Evolutionary conservation across 2,329 filamentous ascomycete species (phyloP).

Genomic region (Cladosporium sp.): DNA sequence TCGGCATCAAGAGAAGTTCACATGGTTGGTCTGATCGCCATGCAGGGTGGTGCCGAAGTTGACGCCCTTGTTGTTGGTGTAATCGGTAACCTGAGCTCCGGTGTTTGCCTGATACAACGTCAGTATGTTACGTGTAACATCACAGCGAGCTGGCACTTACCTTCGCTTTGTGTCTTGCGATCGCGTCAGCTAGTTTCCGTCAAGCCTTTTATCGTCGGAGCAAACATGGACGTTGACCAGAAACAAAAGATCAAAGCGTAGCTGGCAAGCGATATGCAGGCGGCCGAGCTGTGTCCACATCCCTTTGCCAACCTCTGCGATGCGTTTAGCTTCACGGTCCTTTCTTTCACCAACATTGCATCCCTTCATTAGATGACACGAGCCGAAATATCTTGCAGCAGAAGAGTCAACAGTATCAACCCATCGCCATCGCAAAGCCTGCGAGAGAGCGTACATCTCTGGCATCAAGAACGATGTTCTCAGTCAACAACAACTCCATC

Average conservation of each 20-base stretch:
- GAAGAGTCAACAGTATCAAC: neutral
- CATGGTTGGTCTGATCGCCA: no score
- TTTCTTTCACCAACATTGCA: neutral
- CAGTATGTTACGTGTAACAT: no score
- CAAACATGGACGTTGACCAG: neutral
- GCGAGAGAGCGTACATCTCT: neutral
- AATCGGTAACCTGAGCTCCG: no score
- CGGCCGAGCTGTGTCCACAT: neutral
- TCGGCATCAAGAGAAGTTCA: neutral
- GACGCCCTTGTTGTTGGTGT: no score
- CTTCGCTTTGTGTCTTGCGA: no score
- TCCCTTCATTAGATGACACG: neutral
- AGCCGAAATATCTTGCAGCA: neutral
- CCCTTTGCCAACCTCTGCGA: neutral
- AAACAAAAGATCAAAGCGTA: neutral
- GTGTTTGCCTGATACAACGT: no score
- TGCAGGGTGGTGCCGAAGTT: no score
- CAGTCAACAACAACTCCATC: neutral
- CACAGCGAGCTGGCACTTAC: no score
- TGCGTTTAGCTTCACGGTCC: neutral
- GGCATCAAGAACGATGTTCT: neutral
- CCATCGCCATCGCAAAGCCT: neutral
- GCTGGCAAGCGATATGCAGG: neutral
- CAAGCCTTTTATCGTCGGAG: neutral
- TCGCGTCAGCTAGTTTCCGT: neutral